Base-by-base conservation (phyloP, 371 early-diverging fungal species). In the Umbelopsis sp. region DNA sequence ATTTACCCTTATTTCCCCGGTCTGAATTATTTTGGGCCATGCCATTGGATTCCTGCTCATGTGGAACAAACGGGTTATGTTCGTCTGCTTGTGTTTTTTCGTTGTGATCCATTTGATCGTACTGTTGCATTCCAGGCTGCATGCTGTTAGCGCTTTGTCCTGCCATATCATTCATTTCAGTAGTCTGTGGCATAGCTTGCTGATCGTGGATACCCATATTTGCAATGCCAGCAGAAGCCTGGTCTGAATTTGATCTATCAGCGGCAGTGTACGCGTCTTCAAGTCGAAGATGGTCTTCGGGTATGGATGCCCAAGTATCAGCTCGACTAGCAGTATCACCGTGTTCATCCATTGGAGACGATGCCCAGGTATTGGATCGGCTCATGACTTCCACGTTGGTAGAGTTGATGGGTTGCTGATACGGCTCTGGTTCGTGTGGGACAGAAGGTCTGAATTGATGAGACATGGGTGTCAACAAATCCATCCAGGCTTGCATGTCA, bases 401-500 rank as follows among this genome's bases (percentile, higher is more conserved):
- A 35, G 29, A 32, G 29, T 57, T 57, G 18, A 57, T 57, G 1
- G 57, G 57, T 35, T 57, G 57, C 57, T 18, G 11, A 57, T 35
- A 35, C 5, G 29, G 35, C 35, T 57, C 57, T 35, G 57, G 57
- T 35, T 57, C 57, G 14, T 57, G 35, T 35, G 57, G 57, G 22
- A 57, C 57, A 18, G 57, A 9, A 2, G 57, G 35, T 16, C 57
- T 29, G n/a, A 57, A 57, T 35, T 57, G 57, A 35, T 57, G 57
- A 8, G 35, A 29, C 35, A 57, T 35, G 29, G 57, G 57, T 4
- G 57, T 57, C 57, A 57, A 25, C 20, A 66, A 37, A 46, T 50
- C 63, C n/a, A 72, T 69, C 76, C 76, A 76, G 16, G 63, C 65
- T 25, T 70, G 69, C 44, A 73, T 66, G 38, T 76, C 76, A 14